Percentiles rank a stretch among this genome's conserved stretches.
Evolutionary conservation across 805 yeast genomes (phyloP).

Genomic region (Candida berthetii): DNA sequence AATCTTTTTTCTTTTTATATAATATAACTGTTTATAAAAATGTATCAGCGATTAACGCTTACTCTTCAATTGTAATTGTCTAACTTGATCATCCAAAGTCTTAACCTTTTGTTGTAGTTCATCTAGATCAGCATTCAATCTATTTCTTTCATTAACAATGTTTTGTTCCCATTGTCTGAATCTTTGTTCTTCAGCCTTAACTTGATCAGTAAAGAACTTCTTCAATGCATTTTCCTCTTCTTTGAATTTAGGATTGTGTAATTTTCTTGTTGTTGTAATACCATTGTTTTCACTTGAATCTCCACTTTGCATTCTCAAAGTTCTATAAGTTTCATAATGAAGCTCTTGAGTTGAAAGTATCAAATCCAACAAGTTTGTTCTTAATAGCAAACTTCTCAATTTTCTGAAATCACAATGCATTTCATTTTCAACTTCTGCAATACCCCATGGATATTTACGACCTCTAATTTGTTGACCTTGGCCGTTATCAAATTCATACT

Average conservation of each 20-base stretch:
- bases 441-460: constrained; percentile 87
- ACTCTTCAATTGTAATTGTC: constrained; percentile 44
- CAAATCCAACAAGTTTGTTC: constrained; percentile 81
- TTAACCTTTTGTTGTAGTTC: constrained; percentile 77
- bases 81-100: constrained; percentile 69
- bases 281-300: constrained; percentile 25
- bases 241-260: constrained; percentile 86
- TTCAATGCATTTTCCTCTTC: constrained; percentile 95
- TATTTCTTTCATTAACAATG: constrained; percentile 89
- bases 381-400: constrained; percentile 68
- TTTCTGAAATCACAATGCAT: constrained; percentile 80
- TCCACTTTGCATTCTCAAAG: constrained; percentile 54
- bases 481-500: constrained; percentile 56
- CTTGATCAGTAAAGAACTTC: constrained; percentile 93
- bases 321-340: constrained; percentile 78
- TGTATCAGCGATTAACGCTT: constrained; percentile 41
- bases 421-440: constrained; percentile 83
- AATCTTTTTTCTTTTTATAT: too few species aligned
- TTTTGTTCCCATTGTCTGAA: constrained; percentile 99
- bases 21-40: too few species aligned
- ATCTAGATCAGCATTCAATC: constrained; percentile 90
- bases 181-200: constrained; percentile 93
- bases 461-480: constrained; percentile 68
- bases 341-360: constrained; percentile 72
- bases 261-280: constrained; percentile 37